phyloP scores from a whole-genome alignment of 257 asterid genomes.

The Solanum phureja region DNA sequence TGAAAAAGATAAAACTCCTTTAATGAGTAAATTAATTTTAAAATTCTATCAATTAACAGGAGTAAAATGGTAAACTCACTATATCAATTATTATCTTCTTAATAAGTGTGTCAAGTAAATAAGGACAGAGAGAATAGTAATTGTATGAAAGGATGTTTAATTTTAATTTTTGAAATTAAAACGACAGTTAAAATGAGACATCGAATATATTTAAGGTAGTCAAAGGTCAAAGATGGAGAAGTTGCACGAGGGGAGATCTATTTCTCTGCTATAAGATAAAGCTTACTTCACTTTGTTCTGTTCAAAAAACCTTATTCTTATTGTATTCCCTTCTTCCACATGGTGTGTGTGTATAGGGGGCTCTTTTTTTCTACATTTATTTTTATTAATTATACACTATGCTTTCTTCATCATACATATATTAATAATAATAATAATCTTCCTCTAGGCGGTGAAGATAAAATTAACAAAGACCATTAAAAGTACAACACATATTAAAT shows the following conservation, averaged over 20 bases:
- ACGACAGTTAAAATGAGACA: not conserved
- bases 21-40: no score
- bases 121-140: rapidly evolving
- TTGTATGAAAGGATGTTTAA: no score
- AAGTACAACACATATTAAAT: not conserved
- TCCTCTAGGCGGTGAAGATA: not conserved
- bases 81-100: no score
- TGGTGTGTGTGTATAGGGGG: constrained; percentile 8
- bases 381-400: not conserved
- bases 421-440: not conserved
- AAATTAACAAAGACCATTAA: not conserved
- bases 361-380: constrained; percentile 9
- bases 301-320: constrained; percentile 10
- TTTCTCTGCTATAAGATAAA: constrained; percentile 1
- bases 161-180: not conserved
- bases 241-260: constrained; percentile 58
- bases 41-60: no score
- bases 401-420: not conserved
- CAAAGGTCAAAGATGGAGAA: not conserved
- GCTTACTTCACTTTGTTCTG: constrained; percentile 21
- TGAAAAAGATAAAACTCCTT: no score
- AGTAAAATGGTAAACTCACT: no score
- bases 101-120: not conserved
- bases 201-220: not conserved
- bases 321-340: constrained; percentile 25